These are phyloP conservation scores for Alloascoidea hylecoeti DNA, from an alignment of 805 yeast genomes.

Conservation along the genomic window DNA sequence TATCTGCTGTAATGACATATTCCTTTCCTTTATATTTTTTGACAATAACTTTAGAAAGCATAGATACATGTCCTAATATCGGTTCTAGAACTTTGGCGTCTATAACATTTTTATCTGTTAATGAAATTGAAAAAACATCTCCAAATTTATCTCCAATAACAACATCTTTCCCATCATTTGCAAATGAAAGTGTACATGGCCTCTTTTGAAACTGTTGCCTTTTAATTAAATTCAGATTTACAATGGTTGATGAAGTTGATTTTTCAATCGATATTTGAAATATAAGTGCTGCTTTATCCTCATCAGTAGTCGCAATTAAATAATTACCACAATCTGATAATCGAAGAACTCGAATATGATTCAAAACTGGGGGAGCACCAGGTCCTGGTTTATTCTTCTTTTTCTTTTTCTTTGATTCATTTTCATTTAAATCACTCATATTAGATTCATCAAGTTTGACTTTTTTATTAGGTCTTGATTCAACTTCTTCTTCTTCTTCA, in stretches of 20 bases:
- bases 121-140: conserved; percentile 62
- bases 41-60: conserved; percentile 68
- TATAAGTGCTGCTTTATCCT: conserved; percentile 67
- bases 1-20: conserved; percentile 66
- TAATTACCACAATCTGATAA: conserved; percentile 37
- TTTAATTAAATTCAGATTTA: conserved; percentile 37
- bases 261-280: conserved; percentile 21
- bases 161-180: conserved; percentile 33
- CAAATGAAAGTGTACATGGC: conserved; percentile 68
- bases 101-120: conserved; percentile 21
- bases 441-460: conserved; percentile 10
- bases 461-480: conserved; percentile 11
- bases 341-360: conserved; percentile 50
- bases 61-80: conserved; percentile 88
- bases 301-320: conserved; percentile 63
- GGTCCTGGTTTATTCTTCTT: conserved; percentile 16
- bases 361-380: conserved; percentile 51
- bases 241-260: conserved; percentile 12
- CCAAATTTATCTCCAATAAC: conserved; percentile 92
- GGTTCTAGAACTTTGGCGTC: conserved; percentile 35
- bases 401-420: neutral
- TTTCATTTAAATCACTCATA: too few relatives aligned
- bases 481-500: neutral
- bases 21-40: conserved; percentile 28
- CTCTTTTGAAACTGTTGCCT: conserved; percentile 81